Base-by-base conservation (phyloP, 257 asterid species). In the Plectranthus barbatus region DNA sequence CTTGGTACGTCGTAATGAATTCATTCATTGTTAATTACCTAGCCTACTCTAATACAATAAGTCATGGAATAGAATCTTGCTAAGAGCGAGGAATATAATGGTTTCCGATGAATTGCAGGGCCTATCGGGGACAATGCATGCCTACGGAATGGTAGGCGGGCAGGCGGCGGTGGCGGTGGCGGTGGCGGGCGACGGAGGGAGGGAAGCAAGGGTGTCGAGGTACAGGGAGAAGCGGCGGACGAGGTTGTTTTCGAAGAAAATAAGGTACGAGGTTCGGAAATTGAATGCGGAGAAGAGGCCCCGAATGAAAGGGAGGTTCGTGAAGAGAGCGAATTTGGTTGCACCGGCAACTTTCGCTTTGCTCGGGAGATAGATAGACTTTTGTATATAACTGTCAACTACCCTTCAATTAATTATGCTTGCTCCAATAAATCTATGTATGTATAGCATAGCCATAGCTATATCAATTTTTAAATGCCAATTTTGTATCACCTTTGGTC, bases 251-350 rank as follows among this genome's bases (percentile, higher is more conserved):
- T n/a, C n/a, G n/a, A n/a, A n/a, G n/a, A n/a, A n/a, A n/a, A n/a
- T n/a, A n/a, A 73, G 96, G 75, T 88, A 91, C 74, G 94, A 91
- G 81, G 98, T 91, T 50, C 80, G 98, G 40, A 91, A 91, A 77
- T 33, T 91, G 80, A 91, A 91, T 59, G 98, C 98, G 0, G 96
- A 91, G 71, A 91, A 91, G 77, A 84, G 98, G 84, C 98, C 98
- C 7, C 51, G 96, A 37, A 86, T 91, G 94, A 88, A 91, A 86
- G 98, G 98, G 73, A 88, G 96, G 74, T 91, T 91, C 24, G 94
- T 91, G 2, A 91, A 91, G 79, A 81, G 93, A 56, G 48, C 88
- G 12, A 83, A 77, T 73, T 77, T 84, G 19, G 81, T 73, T 44
- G 68, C 79, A 41, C 41, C 74, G 1, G 69, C 84, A 1, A 68